Base-by-base conservation (phyloP, 305 asterid genomes). In the Vinca major region DNA sequence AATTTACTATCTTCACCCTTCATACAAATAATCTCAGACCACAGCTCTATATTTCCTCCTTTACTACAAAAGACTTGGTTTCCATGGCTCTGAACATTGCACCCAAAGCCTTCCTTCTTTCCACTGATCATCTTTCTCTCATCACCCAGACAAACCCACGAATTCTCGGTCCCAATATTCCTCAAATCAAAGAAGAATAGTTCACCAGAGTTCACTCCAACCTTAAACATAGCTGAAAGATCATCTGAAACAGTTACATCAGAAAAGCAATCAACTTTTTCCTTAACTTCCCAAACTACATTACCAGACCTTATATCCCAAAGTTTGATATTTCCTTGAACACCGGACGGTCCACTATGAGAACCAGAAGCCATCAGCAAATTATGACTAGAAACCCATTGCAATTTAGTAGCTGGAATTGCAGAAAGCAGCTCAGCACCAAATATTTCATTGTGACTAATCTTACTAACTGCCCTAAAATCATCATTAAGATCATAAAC, bases 351-450 rank as follows among this genome's bases (percentile, higher is more conserved):
- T 11, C 96, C 97, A 53, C 97, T 82, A 74, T 93, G 99, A 14
- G 96, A 91, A 19, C 99, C 99, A 0, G 96, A 81, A 48, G 97
- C 96, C 97, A 93, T 89, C 75, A 93, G 78, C 82, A 90, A 72
- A 71, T 87, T 90, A 63, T 82, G 94, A 60, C 78, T 72, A 0
- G 91, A 47, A 39, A 89, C 62, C 97, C 98, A 93, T 55, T 77
- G 84, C 44, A 93, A 41, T 75, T 93, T 93, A 4, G 98, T 93
- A 0, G 97, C 84, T 6, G 98, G 98, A 65, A 93, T 88, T 0
- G 92, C 98, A 0, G 98, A 90, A 68, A 86, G 86, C 37, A 93
- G 77, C 37, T 90, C 97, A 44, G 98, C 98, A 3, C 97, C 95
- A 43, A 78, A 93, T 8, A 93, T 89, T 61, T 90, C 97, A 63